Conservation (phyloP, 2,329 filamentous ascomycete species). For the Thielaviopsis musarum region DNA sequence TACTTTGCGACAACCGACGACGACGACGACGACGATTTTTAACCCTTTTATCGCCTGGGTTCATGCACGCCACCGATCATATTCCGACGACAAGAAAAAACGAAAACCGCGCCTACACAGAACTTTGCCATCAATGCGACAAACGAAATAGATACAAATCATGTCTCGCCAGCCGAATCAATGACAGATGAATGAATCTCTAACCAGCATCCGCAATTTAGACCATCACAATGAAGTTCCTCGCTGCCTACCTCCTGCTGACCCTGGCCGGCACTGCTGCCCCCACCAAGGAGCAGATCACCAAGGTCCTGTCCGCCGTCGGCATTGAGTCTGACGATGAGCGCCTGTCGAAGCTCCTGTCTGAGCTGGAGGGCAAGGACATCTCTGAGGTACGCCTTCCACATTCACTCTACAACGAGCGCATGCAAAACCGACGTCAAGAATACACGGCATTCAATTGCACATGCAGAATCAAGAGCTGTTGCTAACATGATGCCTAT, state of each 20-base stretch:
- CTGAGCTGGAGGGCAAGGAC: slow-evolving; percentile 82
- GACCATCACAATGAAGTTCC: slow-evolving; percentile 83
- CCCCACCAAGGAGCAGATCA: slow-evolving; percentile 75
- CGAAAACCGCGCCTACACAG: background rate
- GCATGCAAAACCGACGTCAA: background rate
- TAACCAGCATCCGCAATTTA: background rate
- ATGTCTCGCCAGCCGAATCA: background rate
- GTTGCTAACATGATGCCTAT: slow-evolving; percentile 13
- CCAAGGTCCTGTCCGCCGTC: slow-evolving; percentile 76
- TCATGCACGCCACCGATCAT: background rate
- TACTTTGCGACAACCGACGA: background rate
- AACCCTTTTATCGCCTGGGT: background rate
- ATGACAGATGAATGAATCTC: background rate
- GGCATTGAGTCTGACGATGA: slow-evolving; percentile 86
- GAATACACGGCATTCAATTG: background rate
- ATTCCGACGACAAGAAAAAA: background rate
- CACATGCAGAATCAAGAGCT: background rate
- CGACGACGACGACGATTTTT: background rate
- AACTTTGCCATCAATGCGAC: background rate
- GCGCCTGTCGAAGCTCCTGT: slow-evolving; percentile 71
- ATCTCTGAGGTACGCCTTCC: slow-evolving; percentile 66
- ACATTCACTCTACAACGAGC: no score
- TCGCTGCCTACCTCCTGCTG: slow-evolving; percentile 98
- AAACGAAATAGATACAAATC: background rate
- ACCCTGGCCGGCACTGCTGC: slow-evolving; percentile 80